phyloP scores from a whole-genome alignment of 1,284 basidiomycete species.

The Tylopilus microsporus region DNA sequence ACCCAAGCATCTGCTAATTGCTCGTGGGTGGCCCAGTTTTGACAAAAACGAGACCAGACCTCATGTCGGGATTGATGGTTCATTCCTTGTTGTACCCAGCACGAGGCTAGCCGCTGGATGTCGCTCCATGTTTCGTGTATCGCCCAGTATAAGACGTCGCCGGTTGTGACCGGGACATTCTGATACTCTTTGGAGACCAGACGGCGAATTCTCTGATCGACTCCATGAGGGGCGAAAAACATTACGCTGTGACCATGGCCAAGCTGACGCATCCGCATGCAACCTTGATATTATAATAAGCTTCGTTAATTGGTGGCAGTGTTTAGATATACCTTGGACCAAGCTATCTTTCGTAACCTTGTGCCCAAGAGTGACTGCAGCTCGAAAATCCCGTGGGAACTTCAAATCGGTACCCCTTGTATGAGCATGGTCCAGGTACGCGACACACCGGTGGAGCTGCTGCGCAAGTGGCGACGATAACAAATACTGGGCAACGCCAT shows the following conservation, averaged over 20 bases:
- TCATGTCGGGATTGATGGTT: conserved; percentile 33
- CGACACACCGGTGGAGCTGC: conserved; percentile 29
- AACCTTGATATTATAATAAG: conserved; percentile 28
- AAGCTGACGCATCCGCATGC: conserved; percentile 50
- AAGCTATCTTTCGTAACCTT: conserved; percentile 53
- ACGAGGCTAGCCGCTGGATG: conserved; percentile 37
- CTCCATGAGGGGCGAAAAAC: conserved; percentile 49
- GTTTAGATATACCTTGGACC: conserved; percentile 40
- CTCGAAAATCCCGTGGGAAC: conserved; percentile 2
- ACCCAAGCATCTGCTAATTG: conserved; percentile 33
- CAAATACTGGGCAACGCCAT: no score
- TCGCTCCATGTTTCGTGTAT: conserved; percentile 44
- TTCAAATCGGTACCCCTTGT: conserved; percentile 29
- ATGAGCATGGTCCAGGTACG: conserved; percentile 58
- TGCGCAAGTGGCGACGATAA: no score
- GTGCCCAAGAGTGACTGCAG: conserved; percentile 38
- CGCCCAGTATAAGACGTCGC: conserved; percentile 43
- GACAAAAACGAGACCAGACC: no score
- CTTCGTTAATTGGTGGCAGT: no score
- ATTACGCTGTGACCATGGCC: conserved; percentile 47
- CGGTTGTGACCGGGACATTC: background rate
- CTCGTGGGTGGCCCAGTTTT: background rate
- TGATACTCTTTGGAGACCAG: conserved; percentile 10
- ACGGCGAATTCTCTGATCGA: conserved; percentile 40
- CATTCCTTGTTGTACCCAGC: conserved; percentile 48